These are phyloP conservation scores for Arabis hirsuta DNA, from an alignment of 345 rosid genomes.

Conservation along the genomic window DNA sequence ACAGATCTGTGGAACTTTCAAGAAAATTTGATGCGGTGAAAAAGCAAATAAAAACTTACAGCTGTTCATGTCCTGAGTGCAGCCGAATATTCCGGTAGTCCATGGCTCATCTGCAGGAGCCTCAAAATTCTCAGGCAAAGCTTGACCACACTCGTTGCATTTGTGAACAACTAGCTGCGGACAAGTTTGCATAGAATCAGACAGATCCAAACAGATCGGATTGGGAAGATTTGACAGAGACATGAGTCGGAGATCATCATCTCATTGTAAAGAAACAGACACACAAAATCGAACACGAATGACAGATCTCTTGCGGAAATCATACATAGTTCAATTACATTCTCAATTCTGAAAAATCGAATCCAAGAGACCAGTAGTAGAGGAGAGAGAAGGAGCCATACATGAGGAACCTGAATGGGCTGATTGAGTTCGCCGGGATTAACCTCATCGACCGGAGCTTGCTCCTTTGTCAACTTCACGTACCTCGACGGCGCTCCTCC, in stretches of 20 bases:
- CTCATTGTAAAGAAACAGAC: neutral
- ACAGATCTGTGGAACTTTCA: neutral
- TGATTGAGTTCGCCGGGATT: conserved; percentile 98
- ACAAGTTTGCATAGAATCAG: neutral
- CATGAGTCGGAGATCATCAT: no score
- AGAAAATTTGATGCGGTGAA: no score
- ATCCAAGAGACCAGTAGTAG: no score
- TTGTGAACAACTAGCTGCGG: conserved; percentile 67
- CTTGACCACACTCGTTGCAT: conserved; percentile 96
- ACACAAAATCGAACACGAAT: neutral
- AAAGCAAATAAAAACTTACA: conserved; percentile 57
- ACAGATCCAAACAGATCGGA: conserved; percentile 5
- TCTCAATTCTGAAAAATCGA: no score
- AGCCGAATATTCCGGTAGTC: conserved; percentile 95
- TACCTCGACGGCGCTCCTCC: conserved; percentile 72
- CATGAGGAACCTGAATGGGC: conserved; percentile 96
- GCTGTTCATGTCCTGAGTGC: conserved; percentile 76
- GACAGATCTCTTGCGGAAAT: neutral
- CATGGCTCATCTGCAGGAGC: conserved; percentile 91
- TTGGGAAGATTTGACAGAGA: no score
- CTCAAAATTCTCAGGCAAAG: conserved; percentile 79
- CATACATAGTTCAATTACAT: neutral
- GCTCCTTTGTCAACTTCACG: conserved; percentile 85
- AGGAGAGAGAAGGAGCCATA: conserved; percentile 30
- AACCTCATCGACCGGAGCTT: conserved; percentile 69